Conservation (phyloP, 2,329 filamentous ascomycete species). For the Ceratocystis destructans region DNA sequence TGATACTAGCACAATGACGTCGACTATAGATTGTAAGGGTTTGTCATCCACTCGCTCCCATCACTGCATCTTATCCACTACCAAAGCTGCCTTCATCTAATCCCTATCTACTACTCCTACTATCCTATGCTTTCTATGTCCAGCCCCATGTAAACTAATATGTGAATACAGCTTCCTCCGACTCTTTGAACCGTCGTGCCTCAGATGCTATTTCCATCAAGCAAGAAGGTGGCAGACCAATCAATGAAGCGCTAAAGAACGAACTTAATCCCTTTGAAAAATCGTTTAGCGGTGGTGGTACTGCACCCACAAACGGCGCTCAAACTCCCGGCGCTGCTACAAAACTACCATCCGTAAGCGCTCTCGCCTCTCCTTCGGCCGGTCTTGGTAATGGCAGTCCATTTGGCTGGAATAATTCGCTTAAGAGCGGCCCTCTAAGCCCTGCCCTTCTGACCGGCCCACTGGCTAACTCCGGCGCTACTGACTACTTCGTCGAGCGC, state of each 20-base stretch:
- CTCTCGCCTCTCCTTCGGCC: conserved; percentile 79
- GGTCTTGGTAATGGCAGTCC: conserved; percentile 15
- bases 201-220: conserved; percentile 11
- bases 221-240: conserved; percentile 8
- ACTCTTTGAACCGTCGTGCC: conserved; percentile 6
- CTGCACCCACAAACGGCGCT: conserved; percentile 8
- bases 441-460: conserved; percentile 94
- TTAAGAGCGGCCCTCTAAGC: conserved; percentile 84
- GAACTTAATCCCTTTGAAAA: conserved; percentile 97
- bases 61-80: neutral
- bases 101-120: neutral
- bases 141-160: neutral
- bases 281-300: conserved; percentile 56
- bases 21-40: conserved; percentile 16
- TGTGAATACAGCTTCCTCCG: neutral
- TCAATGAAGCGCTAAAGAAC: conserved; percentile 40
- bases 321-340: conserved; percentile 64
- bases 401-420: conserved; percentile 41
- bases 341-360: conserved; percentile 76
- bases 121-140: neutral
- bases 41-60: conserved; percentile 2
- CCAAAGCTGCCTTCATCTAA: neutral
- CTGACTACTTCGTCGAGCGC: conserved; percentile 79
- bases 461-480: conserved; percentile 62
- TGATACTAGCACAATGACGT: conserved; percentile 15